phyloP scores from a whole-genome alignment of 2,329 filamentous ascomycete genomes.

The Cladophialophora yegresii region DNA sequence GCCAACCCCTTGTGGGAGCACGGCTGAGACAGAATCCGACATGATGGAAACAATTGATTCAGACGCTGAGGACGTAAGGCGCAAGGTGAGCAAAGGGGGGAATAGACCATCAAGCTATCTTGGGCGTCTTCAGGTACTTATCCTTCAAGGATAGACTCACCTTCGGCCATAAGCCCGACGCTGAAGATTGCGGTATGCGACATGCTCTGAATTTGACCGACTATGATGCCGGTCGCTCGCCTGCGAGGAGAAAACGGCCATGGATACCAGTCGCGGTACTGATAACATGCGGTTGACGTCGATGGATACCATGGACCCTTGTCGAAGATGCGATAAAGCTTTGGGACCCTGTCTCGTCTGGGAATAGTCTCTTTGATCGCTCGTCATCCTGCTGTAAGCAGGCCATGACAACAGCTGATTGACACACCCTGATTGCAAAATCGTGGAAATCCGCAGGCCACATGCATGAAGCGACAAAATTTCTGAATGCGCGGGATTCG shows the following conservation, averaged over 20 bases:
- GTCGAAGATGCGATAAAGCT: constrained; percentile 17
- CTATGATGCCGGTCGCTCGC: constrained; percentile 3
- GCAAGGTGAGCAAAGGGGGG: not conserved
- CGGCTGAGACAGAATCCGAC: constrained; percentile 23
- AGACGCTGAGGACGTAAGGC: not conserved
- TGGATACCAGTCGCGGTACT: not conserved
- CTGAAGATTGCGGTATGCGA: not conserved
- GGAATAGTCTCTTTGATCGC: not conserved
- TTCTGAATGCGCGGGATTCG: constrained; percentile 3
- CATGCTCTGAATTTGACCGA: not conserved
- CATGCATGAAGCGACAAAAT: constrained; percentile 4
- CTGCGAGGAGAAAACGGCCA: constrained; percentile 8
- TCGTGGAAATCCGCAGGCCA: constrained; percentile 24
- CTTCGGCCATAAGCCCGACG: constrained; percentile 12
- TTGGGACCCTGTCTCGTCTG: constrained; percentile 7
- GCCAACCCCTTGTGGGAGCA: constrained; percentile 44
- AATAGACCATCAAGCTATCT: not conserved
- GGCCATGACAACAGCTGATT: constrained; percentile 15
- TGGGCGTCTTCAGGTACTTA: constrained; percentile 10
- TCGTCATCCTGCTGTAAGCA: constrained; percentile 1
- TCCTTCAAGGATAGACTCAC: not conserved
- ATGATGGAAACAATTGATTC: constrained; percentile 9
- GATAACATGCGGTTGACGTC: constrained; percentile 1
- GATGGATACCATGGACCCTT: not conserved
- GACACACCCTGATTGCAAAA: not conserved